Conservation (phyloP, 805 yeast genomes). For the Yarrowia porcina region DNA sequence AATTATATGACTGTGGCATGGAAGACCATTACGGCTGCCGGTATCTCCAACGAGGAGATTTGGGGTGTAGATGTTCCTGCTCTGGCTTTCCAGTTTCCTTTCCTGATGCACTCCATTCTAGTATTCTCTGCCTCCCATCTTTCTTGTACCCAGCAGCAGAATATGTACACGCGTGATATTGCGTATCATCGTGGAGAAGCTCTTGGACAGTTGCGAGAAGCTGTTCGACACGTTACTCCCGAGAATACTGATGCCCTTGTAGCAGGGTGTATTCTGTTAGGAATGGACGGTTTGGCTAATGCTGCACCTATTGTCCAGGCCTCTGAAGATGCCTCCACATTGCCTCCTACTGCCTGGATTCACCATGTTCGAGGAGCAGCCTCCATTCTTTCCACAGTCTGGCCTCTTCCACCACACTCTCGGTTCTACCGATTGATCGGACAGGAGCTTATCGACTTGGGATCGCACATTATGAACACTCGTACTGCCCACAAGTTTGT, state of each 20-base stretch:
- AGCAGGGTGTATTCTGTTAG: slow-evolving; percentile 82
- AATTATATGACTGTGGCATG: slow-evolving; percentile 85
- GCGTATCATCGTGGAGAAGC: slow-evolving; percentile 89
- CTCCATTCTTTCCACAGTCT: slow-evolving; percentile 90
- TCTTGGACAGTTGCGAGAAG: slow-evolving; percentile 71
- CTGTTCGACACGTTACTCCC: slow-evolving; percentile 75
- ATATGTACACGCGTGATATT: slow-evolving; percentile 29
- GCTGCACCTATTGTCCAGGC: slow-evolving; percentile 52
- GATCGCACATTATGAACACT: slow-evolving; percentile 45
- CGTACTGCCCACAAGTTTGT: slow-evolving; percentile 19
- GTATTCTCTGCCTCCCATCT: slow-evolving; percentile 93
- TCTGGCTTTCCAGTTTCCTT: slow-evolving; percentile 83
- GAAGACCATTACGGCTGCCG: slow-evolving; percentile 84
- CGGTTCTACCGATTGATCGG: slow-evolving; percentile 67
- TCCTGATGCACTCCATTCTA: slow-evolving; percentile 84
- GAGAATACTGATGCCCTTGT: slow-evolving; percentile 85
- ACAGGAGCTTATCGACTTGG: slow-evolving; percentile 87
- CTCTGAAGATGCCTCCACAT: slow-evolving; percentile 50
- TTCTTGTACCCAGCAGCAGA: slow-evolving; percentile 59
- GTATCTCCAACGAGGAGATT: slow-evolving; percentile 77
- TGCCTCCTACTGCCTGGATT: slow-evolving; percentile 95
- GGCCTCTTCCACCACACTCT: slow-evolving; percentile 76
- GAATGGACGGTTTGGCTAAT: slow-evolving; percentile 87
- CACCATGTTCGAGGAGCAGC: slow-evolving; percentile 98
- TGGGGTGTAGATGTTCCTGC: slow-evolving; percentile 89